phyloP scores from a whole-genome alignment of 2,329 filamentous ascomycete genomes.

The Pleoardoris graminearum region DNA sequence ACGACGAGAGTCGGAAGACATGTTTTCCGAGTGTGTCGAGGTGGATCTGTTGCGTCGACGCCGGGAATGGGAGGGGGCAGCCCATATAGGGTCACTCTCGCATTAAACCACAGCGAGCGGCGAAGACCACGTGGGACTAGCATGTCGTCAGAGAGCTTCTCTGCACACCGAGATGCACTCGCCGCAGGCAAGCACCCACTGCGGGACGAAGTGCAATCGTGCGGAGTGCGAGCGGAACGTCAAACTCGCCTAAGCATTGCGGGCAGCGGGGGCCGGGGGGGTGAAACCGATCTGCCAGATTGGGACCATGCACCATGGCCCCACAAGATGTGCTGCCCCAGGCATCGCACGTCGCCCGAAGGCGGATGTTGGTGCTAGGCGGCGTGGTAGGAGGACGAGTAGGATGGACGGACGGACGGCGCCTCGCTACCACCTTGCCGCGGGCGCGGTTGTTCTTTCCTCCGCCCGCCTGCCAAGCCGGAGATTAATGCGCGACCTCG shows the following conservation, averaged over 20 bases:
- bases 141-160: constrained; percentile 13
- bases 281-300: constrained; percentile 4
- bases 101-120: constrained; percentile 39
- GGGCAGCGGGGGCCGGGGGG: constrained; percentile 6
- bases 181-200: constrained; percentile 7
- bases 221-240: constrained; percentile 25
- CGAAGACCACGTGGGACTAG: constrained; percentile 16
- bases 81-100: constrained; percentile 28
- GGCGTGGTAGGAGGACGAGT: not conserved
- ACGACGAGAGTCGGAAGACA: constrained; percentile 40
- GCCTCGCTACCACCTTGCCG: constrained; percentile 7
- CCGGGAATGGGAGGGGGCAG: constrained; percentile 27
- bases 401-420: not conserved
- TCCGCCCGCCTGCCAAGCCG: constrained; percentile 9
- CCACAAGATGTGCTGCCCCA: not conserved
- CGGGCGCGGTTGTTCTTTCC: not conserved
- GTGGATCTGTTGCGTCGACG: constrained; percentile 29
- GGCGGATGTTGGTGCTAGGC: no score
- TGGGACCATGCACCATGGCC: not conserved
- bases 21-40: constrained; percentile 29
- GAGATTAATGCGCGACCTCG: no score
- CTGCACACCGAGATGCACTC: constrained; percentile 9
- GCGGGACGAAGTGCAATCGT: constrained; percentile 17
- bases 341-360: not conserved
- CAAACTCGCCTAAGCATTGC: constrained; percentile 36